A percentile compares a stretch with the other conserved stretches of the same genome.
Conservation (phyloP, 495 filamentous ascomycete species). For the Physcia stellaris region DNA sequence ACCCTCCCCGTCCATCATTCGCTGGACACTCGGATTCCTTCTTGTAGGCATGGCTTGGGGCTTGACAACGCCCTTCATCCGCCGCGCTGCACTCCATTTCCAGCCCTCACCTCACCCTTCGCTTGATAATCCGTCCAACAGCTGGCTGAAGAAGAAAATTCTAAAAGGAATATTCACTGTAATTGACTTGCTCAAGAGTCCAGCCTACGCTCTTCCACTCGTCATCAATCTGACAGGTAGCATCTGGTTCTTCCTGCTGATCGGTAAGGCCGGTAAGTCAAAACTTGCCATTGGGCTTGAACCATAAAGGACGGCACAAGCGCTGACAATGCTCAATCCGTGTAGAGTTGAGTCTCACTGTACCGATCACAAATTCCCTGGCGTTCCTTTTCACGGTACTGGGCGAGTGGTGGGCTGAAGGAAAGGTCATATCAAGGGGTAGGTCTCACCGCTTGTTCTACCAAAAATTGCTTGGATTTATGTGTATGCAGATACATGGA, state of each 20-base stretch:
- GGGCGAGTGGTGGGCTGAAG: conserved; percentile 90
- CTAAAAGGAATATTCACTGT: conserved; percentile 54
- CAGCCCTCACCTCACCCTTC: conserved; percentile 23
- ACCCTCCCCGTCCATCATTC: conserved; percentile 49
- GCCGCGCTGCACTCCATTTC: conserved; percentile 44
- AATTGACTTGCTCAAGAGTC: conserved; percentile 62
- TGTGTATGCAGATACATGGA: conserved; percentile 58
- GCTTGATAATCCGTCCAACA: conserved; percentile 18
- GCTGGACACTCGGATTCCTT: conserved; percentile 77
- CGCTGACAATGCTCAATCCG: not conserved
- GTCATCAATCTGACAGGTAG: conserved; percentile 86
- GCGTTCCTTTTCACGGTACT: conserved; percentile 92
- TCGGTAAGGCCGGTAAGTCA: conserved; percentile 75
- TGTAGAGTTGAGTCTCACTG: conserved; percentile 77
- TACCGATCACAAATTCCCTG: conserved; percentile 86
- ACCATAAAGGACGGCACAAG: not conserved
- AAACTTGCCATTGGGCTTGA: not conserved
- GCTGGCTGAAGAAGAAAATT: conserved; percentile 40
- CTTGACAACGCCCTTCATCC: conserved; percentile 46
- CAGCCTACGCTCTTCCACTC: conserved; percentile 72
- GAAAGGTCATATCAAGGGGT: conserved; percentile 73
- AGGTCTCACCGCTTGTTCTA: conserved; percentile 16
- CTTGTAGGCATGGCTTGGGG: conserved; percentile 85
- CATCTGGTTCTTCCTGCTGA: conserved; percentile 92
- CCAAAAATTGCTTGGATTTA: not conserved